Percentiles rank a stretch among this genome's conserved stretches.
Evolutionary conservation across 176 grass and related monocot genomes (phyloP).

Genomic region (Metroxylon sagu): DNA sequence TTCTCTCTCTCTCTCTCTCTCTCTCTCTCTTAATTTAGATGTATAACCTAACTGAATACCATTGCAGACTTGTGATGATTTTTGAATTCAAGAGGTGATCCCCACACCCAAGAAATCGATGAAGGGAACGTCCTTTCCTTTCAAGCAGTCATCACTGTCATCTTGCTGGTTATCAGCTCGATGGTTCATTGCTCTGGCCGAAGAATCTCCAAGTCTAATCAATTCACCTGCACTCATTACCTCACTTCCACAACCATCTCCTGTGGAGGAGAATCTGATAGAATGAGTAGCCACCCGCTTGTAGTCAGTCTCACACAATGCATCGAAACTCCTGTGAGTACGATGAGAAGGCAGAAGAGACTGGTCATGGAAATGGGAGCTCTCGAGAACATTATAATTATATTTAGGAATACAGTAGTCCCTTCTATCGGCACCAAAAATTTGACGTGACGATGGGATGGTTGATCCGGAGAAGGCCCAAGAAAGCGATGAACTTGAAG

Average conservation of each 20-base stretch:
- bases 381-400: conserved; percentile 16
- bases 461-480: conserved; percentile 32
- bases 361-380: neutral
- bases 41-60: conserved; percentile 6
- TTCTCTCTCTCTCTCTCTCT: no score
- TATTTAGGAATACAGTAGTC: conserved; percentile 20
- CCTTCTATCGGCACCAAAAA: conserved; percentile 3
- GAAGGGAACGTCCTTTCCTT: conserved; percentile 28
- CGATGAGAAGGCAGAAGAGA: neutral
- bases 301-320: neutral
- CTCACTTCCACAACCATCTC: neutral
- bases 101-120: conserved; percentile 52
- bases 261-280: neutral
- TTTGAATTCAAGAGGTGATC: conserved; percentile 3
- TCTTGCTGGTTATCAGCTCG: neutral
- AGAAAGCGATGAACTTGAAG: neutral
- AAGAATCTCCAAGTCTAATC: neutral
- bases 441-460: conserved; percentile 4
- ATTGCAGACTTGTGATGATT: conserved; percentile 5
- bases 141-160: neutral
- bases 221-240: neutral
- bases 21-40: neutral
- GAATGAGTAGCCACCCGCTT: neutral
- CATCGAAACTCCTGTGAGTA: neutral
- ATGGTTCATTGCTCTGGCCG: neutral